Percentiles rank a stretch among this genome's conserved stretches.
Conservation (phyloP, 1,284 basidiomycete species). For the Apiotrichum mycotoxinovorans region DNA sequence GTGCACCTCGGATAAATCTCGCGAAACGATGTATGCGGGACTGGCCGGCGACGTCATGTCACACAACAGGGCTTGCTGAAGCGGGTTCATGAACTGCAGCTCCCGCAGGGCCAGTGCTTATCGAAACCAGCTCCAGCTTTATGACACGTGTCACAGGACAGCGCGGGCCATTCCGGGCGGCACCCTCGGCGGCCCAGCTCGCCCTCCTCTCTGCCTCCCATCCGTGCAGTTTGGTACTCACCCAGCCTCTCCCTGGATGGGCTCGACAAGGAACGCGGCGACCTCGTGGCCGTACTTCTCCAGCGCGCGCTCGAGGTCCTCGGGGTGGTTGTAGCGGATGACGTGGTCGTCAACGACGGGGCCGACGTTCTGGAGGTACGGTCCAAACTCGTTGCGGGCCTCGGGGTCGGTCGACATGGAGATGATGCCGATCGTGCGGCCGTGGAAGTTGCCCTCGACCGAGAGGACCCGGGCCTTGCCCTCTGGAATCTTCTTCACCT, state of each 20-base stretch:
- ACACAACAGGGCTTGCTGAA: no score
- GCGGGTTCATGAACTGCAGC: no score
- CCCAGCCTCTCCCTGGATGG: conserved; percentile 98
- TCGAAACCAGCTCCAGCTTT: no score
- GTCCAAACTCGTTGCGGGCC: conserved; percentile 80
- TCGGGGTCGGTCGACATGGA: conserved; percentile 95
- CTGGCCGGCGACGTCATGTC: no score
- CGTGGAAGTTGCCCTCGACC: conserved; percentile 92
- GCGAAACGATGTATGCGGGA: no score
- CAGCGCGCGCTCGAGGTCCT: conserved; percentile 77
- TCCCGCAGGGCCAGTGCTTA: no score
- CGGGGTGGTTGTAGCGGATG: conserved; percentile 77
- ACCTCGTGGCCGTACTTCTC: conserved; percentile 77
- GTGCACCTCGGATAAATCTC: no score
- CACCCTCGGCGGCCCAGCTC: no score
- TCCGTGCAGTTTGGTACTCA: conserved; percentile 49
- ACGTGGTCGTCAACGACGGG: conserved; percentile 57
- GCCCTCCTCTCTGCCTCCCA: no score
- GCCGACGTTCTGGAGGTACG: conserved; percentile 81
- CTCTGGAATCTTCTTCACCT: conserved; percentile 75
- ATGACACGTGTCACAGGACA: no score
- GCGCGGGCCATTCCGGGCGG: no score
- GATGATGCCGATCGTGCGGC: conserved; percentile 85
- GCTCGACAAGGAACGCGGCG: conserved; percentile 93
- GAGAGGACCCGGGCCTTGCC: conserved; percentile 85